Conservation (phyloP, 345 rosid genomes). For the Ceriops tagal region DNA sequence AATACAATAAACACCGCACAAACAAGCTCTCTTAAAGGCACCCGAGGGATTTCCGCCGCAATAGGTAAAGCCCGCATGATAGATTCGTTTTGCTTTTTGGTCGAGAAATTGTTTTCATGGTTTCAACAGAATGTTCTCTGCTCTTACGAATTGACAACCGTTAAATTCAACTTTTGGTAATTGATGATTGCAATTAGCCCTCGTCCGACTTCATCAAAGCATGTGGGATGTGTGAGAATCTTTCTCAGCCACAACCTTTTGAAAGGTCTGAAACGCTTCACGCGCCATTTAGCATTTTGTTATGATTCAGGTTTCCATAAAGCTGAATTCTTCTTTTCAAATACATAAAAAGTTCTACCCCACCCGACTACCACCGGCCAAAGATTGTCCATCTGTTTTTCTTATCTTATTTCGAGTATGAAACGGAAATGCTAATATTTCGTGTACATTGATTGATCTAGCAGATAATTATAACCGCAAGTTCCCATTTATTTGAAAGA, state of each 20-base stretch:
- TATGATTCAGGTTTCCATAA: constrained; percentile 1
- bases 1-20: constrained; percentile 21
- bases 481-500: constrained; percentile 15
- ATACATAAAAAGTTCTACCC: background rate
- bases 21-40: background rate
- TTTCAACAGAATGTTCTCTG: background rate
- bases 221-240: background rate
- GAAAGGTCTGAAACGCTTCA: background rate
- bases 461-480: background rate
- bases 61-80: background rate
- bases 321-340: constrained; percentile 4
- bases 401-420: background rate
- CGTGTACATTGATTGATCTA: background rate
- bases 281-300: background rate
- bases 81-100: constrained; percentile 2
- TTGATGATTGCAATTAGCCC: too few species aligned
- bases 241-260: constrained; percentile 25
- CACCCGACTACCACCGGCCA: constrained; percentile 19
- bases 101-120: background rate
- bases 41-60: constrained; percentile 29
- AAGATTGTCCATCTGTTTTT: background rate
- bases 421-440: background rate
- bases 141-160: background rate
- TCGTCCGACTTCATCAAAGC: background rate
- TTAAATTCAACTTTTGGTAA: background rate